phyloP scores from a whole-genome alignment of 805 yeast genomes.

The Lipomyces anomalus region DNA sequence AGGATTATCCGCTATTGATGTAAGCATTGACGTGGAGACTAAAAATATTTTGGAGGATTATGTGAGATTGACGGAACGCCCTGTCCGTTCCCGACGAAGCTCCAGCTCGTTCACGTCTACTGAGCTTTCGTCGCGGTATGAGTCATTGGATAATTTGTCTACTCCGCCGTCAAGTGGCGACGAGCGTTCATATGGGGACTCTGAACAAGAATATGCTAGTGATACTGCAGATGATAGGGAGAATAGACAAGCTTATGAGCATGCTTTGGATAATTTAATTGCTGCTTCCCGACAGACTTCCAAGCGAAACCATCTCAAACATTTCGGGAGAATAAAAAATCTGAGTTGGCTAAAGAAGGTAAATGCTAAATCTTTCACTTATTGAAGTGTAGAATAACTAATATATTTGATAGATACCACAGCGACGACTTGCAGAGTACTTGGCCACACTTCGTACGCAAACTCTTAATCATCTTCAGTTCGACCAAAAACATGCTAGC shows the following conservation, averaged over 20 bases:
- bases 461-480: conserved; percentile 11
- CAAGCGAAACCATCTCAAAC: not conserved
- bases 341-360: not conserved
- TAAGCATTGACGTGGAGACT: too few species aligned
- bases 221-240: not conserved
- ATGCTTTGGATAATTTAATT: not conserved
- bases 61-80: too few species aligned
- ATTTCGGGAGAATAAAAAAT: not conserved
- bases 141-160: conserved; percentile 21
- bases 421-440: conserved; percentile 17
- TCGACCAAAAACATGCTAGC: conserved; percentile 7
- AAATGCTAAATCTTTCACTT: too few species aligned
- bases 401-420: conserved; percentile 1
- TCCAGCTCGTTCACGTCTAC: not conserved
- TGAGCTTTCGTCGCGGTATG: conserved; percentile 1
- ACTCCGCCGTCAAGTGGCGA: conserved; percentile 20
- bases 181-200: not conserved
- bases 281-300: not conserved
- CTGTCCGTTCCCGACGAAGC: too few species aligned
- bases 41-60: too few species aligned
- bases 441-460: conserved; percentile 14
- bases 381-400: not conserved
- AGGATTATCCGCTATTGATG: conserved; percentile 35
- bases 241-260: not conserved
- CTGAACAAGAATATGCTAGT: not conserved